Percentiles rank a stretch among this genome's conserved stretches.
Evolutionary conservation across 1,139 yeast species (phyloP).

Genomic region (Yamadazyma diddensiae): DNA sequence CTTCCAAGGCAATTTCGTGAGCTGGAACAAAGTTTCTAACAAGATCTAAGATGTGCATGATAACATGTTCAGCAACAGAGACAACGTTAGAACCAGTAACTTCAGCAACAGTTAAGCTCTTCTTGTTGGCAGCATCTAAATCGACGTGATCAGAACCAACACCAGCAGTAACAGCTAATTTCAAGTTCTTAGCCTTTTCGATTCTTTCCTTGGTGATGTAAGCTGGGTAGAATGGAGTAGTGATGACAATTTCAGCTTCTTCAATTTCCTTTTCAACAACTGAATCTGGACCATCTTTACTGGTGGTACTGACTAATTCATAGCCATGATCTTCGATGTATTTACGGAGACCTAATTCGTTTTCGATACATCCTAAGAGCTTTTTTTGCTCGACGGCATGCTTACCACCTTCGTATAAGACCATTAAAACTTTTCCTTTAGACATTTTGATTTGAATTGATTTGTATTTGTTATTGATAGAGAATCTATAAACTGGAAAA

Average conservation of each 20-base stretch:
- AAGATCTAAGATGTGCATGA: constrained; percentile 69
- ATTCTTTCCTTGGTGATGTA: constrained; percentile 67
- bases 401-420: constrained; percentile 51
- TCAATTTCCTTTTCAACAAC: constrained; percentile 61
- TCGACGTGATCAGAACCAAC: constrained; percentile 85
- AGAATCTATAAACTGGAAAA: background rate
- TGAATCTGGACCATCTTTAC: constrained; percentile 57
- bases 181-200: constrained; percentile 69
- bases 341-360: constrained; percentile 68
- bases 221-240: constrained; percentile 85
- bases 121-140: constrained; percentile 66
- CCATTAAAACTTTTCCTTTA: constrained; percentile 48
- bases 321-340: constrained; percentile 70
- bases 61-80: constrained; percentile 79
- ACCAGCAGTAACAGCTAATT: constrained; percentile 75
- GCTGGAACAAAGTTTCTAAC: constrained; percentile 80
- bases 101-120: constrained; percentile 64
- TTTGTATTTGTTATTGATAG: background rate
- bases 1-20: constrained; percentile 60
- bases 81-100: constrained; percentile 82
- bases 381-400: constrained; percentile 61
- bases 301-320: constrained; percentile 60
- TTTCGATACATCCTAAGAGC: constrained; percentile 70
- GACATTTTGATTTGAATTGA: constrained; percentile 9
- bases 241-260: constrained; percentile 73